phyloP scores from a whole-genome alignment of 2,329 filamentous ascomycete species.

The Aspergillus ochraceus region DNA sequence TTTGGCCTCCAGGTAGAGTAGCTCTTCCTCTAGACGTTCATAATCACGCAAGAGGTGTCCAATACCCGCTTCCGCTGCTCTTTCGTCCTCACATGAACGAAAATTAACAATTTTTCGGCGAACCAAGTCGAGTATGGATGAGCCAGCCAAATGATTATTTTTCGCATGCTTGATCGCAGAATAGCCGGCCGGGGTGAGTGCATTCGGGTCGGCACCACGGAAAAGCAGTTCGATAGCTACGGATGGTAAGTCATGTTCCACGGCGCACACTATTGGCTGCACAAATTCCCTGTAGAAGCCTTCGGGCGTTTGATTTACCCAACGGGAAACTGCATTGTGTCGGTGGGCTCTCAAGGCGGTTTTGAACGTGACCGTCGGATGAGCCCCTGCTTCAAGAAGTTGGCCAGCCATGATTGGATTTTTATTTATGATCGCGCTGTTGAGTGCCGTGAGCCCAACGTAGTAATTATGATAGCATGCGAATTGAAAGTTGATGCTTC shows the following conservation, averaged over 20 bases:
- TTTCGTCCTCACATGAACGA: slow-evolving; percentile 48
- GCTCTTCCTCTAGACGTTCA: slow-evolving; percentile 53
- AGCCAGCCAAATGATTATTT: background rate
- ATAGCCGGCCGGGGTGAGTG: slow-evolving; percentile 48
- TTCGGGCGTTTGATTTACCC: too few relatives aligned
- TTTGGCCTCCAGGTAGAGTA: slow-evolving; percentile 64
- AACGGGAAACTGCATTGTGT: slow-evolving; percentile 36
- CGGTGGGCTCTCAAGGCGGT: slow-evolving; percentile 21
- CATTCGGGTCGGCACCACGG: slow-evolving; percentile 67
- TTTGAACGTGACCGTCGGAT: slow-evolving; percentile 59
- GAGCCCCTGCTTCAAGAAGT: slow-evolving; percentile 65
- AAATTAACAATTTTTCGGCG: too few relatives aligned
- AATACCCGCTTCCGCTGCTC: slow-evolving; percentile 49
- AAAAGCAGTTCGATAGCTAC: slow-evolving; percentile 61
- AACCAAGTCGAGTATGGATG: too few relatives aligned
- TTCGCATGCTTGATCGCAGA: background rate
- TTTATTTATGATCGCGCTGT: slow-evolving; percentile 36
- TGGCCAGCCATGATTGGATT: slow-evolving; percentile 64
- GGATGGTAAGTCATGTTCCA: slow-evolving; percentile 51
- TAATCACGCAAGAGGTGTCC: slow-evolving; percentile 53
- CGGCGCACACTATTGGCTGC: slow-evolving; percentile 68
- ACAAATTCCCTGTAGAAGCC: slow-evolving; percentile 48
- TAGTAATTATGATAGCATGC: too few relatives aligned
- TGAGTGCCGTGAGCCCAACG: too few relatives aligned
- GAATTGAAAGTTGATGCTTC: too few relatives aligned